Percentiles rank a stretch among this genome's conserved stretches.
phyloP scores from a whole-genome alignment of 495 filamentous ascomycete species.

The Penicillium lagena region DNA sequence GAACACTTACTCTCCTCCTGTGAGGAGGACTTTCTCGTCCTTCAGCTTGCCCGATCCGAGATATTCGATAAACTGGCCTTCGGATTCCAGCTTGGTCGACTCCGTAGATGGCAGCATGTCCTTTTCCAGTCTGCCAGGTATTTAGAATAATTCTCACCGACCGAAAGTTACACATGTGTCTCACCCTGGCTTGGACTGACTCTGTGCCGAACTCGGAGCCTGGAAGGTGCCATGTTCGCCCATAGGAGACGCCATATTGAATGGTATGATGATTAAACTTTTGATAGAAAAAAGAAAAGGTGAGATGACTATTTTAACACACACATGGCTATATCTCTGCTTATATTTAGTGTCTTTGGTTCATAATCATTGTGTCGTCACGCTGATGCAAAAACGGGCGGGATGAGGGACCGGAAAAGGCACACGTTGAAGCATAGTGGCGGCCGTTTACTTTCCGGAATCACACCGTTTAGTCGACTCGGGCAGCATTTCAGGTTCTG shows the following conservation, averaged over 20 bases:
- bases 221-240: constrained; percentile 17
- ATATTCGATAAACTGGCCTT: constrained; percentile 33
- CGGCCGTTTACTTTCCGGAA: too few relatives aligned
- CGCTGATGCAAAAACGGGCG: background rate
- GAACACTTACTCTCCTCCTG: constrained; percentile 42
- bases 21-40: constrained; percentile 43
- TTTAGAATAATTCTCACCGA: background rate
- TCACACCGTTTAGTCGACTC: too few relatives aligned
- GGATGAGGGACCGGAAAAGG: background rate
- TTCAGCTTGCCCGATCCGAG: constrained; percentile 37
- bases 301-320: background rate
- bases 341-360: background rate
- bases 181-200: constrained; percentile 17
- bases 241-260: constrained; percentile 17
- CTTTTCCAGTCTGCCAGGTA: constrained; percentile 11
- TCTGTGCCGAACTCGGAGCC: constrained; percentile 12
- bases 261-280: background rate
- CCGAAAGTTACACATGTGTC: background rate
- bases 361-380: constrained; percentile 17
- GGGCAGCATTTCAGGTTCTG: too few relatives aligned
- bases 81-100: constrained; percentile 21
- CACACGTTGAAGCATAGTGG: too few relatives aligned
- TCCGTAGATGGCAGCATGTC: constrained; percentile 15
- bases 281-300: background rate
- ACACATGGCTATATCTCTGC: background rate